Conservation (phyloP, 2,329 filamentous ascomycete genomes). For the Coniosporium tulheliwenetii region DNA sequence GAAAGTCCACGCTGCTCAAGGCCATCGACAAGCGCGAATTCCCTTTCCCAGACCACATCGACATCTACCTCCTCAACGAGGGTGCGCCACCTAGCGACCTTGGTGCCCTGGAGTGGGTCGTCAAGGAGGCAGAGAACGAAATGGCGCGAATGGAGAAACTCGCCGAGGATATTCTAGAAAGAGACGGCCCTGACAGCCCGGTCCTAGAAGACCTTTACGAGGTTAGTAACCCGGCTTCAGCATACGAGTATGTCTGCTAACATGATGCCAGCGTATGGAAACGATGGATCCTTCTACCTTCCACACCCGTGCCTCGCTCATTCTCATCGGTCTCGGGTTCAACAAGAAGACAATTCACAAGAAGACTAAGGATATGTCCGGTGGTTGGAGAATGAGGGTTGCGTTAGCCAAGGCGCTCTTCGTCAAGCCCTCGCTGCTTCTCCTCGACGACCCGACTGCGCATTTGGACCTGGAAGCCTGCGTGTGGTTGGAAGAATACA, state of each 20-base stretch:
- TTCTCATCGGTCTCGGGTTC: constrained; percentile 96
- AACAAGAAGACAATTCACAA: constrained; percentile 97
- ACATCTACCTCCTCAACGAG: constrained; percentile 97
- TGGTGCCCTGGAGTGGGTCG: constrained; percentile 93
- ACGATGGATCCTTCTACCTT: constrained; percentile 98
- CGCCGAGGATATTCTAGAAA: constrained; percentile 81
- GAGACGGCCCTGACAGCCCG: constrained; percentile 80
- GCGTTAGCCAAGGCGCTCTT: constrained; percentile 94
- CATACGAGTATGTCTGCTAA: constrained; percentile 3
- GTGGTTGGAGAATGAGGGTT: constrained; percentile 99
- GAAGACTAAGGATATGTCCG: constrained; percentile 99
- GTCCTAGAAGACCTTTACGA: constrained; percentile 91
- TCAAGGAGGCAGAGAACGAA: constrained; percentile 85
- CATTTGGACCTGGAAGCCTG: constrained; percentile 99
- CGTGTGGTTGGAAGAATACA: constrained; percentile 98
- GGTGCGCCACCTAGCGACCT: constrained; percentile 79
- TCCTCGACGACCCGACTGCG: constrained; percentile 95
- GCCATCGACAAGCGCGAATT: constrained; percentile 86
- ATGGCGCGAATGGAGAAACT: constrained; percentile 77
- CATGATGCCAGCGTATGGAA: constrained; percentile 65
- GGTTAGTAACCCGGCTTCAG: constrained; percentile 36
- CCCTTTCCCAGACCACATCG: constrained; percentile 88
- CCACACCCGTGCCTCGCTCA: constrained; percentile 84
- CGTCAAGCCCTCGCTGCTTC: constrained; percentile 87
- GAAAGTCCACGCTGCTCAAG: constrained; percentile 96